phyloP scores from a whole-genome alignment of 2,329 filamentous ascomycete genomes.

The Sphaerulina musiva region DNA sequence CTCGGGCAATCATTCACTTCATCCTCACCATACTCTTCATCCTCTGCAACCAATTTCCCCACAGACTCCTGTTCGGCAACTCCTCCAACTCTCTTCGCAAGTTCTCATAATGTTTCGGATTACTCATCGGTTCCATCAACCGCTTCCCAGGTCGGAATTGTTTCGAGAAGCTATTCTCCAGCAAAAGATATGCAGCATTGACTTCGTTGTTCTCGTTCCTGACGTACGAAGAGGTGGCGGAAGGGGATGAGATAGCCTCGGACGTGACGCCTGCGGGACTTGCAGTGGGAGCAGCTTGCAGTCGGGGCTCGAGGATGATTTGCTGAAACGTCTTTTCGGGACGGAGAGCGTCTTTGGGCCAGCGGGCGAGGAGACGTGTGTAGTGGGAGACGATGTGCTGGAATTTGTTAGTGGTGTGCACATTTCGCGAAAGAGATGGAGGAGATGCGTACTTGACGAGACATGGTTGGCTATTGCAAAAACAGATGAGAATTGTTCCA shows the following conservation, averaged over 20 bases:
- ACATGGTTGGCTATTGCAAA: too few species aligned
- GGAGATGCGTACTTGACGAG: too few species aligned
- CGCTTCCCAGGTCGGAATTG: conserved; percentile 44
- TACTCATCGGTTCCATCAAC: conserved; percentile 46
- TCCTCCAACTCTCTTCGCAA: conserved; percentile 49
- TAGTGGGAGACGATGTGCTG: conserved; percentile 42
- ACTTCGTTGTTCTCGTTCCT: conserved; percentile 42
- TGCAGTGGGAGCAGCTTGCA: conserved; percentile 28
- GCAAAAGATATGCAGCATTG: conserved; percentile 54
- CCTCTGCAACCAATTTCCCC: conserved; percentile 41
- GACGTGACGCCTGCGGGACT: conserved; percentile 10
- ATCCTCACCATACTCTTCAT: conserved; percentile 45
- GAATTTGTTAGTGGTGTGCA: too few species aligned
- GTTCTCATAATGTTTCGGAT: conserved; percentile 48
- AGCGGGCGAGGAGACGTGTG: conserved; percentile 43
- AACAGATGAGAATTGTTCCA: too few species aligned
- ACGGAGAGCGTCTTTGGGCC: conserved; percentile 47
- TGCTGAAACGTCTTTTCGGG: conserved; percentile 43
- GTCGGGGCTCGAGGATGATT: conserved; percentile 40
- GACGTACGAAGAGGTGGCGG: neutral
- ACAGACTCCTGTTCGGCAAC: conserved; percentile 46
- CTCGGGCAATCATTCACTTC: conserved; percentile 25
- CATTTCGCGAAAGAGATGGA: too few species aligned
- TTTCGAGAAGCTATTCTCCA: conserved; percentile 53
- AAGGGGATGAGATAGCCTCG: neutral